Conservation (phyloP, 805 yeast genomes). For the Clavispora phyllophila region DNA sequence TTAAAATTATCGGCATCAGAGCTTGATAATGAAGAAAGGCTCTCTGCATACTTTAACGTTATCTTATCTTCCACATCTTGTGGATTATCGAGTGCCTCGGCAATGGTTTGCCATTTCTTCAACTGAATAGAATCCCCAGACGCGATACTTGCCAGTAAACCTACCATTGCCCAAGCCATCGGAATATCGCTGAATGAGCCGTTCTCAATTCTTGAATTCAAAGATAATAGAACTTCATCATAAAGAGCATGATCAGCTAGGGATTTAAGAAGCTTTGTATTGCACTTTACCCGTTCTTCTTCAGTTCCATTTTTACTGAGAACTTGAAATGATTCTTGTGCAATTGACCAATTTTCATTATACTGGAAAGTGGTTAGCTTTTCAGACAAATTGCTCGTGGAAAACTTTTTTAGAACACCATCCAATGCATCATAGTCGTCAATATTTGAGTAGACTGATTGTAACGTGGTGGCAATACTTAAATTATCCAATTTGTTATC, state of each 20-base stretch:
- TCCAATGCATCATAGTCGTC: conserved; percentile 88
- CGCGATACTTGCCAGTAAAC: conserved; percentile 69
- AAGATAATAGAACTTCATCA: conserved; percentile 53
- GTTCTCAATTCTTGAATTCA: conserved; percentile 32
- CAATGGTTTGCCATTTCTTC: conserved; percentile 51
- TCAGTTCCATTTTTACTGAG: conserved; percentile 39
- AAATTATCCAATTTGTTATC: conserved; percentile 25
- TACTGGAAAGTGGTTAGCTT: conserved; percentile 78
- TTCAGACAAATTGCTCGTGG: conserved; percentile 66
- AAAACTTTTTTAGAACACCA: conserved; percentile 73
- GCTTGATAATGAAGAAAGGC: conserved; percentile 41
- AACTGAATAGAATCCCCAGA: conserved; percentile 52
- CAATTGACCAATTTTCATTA: conserved; percentile 80
- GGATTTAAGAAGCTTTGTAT: conserved; percentile 60
- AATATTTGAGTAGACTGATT: conserved; percentile 76
- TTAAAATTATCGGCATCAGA: conserved; percentile 30
- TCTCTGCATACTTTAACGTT: conserved; percentile 62
- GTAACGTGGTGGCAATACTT: conserved; percentile 49
- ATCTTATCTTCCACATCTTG: conserved; percentile 50
- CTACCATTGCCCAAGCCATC: conserved; percentile 60
- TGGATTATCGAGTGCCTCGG: conserved; percentile 41
- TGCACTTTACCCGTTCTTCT: conserved; percentile 28
- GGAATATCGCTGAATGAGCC: conserved; percentile 26
- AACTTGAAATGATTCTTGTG: conserved; percentile 78
- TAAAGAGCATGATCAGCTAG: conserved; percentile 73